Evolutionary conservation across 2,329 filamentous ascomycete species (phyloP).

Genomic region (Colletotrichum tropicicola): DNA sequence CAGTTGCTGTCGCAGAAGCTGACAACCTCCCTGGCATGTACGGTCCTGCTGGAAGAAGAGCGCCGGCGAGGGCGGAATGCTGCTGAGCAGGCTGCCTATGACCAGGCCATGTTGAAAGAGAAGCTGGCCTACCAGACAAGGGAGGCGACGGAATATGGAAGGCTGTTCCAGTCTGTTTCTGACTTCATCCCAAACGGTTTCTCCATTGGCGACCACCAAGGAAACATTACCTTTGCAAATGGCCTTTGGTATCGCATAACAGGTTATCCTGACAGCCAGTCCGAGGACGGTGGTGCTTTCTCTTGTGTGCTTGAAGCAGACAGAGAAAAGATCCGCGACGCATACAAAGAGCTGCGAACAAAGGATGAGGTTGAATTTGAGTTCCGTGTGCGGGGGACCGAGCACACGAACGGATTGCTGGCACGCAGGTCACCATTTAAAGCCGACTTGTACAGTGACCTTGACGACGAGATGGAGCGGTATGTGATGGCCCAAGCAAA

Average conservation of each 20-base stretch:
- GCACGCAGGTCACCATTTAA: constrained; percentile 27
- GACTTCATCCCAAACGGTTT: constrained; percentile 80
- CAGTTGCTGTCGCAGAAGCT: constrained; percentile 64
- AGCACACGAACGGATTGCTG: constrained; percentile 12
- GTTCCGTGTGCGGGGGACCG: constrained; percentile 49
- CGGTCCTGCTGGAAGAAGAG: constrained; percentile 77
- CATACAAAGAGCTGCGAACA: constrained; percentile 50
- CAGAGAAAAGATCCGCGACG: constrained; percentile 47
- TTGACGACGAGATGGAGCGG: constrained; percentile 45
- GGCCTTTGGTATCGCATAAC: constrained; percentile 69
- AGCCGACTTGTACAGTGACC: constrained; percentile 36
- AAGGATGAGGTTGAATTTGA: constrained; percentile 54
- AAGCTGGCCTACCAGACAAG: constrained; percentile 67
- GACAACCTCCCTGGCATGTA: constrained; percentile 74
- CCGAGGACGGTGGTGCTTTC: constrained; percentile 47
- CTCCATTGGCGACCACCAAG: constrained; percentile 73
- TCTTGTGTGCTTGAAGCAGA: constrained; percentile 58
- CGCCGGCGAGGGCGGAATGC: constrained; percentile 62
- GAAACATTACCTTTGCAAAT: constrained; percentile 76
- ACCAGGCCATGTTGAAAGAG: constrained; percentile 72
- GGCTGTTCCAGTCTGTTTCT: constrained; percentile 74
- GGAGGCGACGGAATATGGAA: constrained; percentile 62
- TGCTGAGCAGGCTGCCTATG: constrained; percentile 72
- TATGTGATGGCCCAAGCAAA: constrained; percentile 58
- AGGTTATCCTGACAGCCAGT: constrained; percentile 47